Conservation (phyloP, 495 filamentous ascomycete genomes). For the Podospora pseudoanserina region DNA sequence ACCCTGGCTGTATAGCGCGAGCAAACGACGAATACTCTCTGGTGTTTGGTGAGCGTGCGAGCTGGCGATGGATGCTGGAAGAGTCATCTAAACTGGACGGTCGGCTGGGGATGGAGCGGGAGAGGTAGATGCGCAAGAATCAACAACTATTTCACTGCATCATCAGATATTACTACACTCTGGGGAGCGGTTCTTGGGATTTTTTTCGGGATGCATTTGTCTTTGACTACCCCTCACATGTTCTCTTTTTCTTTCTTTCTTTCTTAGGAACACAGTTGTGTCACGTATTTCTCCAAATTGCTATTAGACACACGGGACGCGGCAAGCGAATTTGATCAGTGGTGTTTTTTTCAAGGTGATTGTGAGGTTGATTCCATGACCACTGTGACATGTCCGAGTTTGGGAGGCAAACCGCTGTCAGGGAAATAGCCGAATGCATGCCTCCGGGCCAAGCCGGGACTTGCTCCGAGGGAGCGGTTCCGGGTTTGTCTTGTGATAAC, state of each 20-base stretch:
- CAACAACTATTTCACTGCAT: slow-evolving; percentile 23
- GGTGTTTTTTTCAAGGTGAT: not conserved
- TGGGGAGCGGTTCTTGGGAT: slow-evolving; percentile 1
- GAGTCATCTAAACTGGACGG: not conserved
- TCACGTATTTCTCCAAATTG: slow-evolving; percentile 3
- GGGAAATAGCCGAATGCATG: no score
- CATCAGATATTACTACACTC: slow-evolving; percentile 16
- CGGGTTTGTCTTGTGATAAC: no score
- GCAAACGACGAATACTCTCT: not conserved
- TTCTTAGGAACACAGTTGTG: not conserved
- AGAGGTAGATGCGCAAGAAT: slow-evolving; percentile 19
- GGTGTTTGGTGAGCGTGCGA: slow-evolving; percentile 3
- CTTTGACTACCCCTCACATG: slow-evolving; percentile 9
- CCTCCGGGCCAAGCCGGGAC: no score
- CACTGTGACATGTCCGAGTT: no score
- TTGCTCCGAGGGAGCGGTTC: no score
- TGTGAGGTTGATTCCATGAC: not conserved
- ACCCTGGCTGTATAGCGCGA: not conserved
- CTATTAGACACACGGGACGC: not conserved
- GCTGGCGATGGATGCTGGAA: not conserved
- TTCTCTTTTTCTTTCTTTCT: not conserved
- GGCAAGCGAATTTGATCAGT: not conserved
- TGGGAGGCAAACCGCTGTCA: no score
- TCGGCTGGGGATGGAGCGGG: slow-evolving; percentile 2
- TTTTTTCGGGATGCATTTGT: slow-evolving; percentile 22